These are phyloP conservation scores for Sporisorium iseilematis-ciliati DNA, from an alignment of 1,284 basidiomycete genomes.

Conservation along the genomic window DNA sequence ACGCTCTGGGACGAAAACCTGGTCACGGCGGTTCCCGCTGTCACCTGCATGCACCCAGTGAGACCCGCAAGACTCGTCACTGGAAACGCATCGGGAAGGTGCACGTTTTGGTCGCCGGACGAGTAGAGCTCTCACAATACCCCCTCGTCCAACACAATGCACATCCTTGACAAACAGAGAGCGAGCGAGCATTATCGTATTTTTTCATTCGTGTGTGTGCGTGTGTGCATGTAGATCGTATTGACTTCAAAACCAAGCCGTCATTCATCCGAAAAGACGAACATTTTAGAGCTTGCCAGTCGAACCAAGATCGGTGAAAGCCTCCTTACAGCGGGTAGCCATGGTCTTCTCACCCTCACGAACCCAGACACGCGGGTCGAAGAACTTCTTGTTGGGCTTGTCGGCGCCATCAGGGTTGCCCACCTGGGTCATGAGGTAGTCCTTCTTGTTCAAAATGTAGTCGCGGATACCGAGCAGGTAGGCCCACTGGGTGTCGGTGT, in stretches of 20 bases:
- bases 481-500: constrained; percentile 86
- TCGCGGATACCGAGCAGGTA: constrained; percentile 84
- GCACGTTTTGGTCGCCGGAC: constrained; percentile 57
- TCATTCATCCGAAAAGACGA: no score
- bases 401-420: constrained; percentile 69
- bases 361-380: constrained; percentile 85
- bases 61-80: constrained; percentile 54
- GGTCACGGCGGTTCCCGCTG: constrained; percentile 67
- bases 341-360: constrained; percentile 99
- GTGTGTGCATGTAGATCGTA: background rate
- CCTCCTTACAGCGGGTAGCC: constrained; percentile 85
- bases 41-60: constrained; percentile 62
- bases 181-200: constrained; percentile 3
- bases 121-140: constrained; percentile 8
- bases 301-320: constrained; percentile 84
- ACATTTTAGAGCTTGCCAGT: constrained; percentile 58
- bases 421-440: constrained; percentile 68
- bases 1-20: constrained; percentile 62
- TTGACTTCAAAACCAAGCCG: background rate
- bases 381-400: constrained; percentile 70
- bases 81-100: constrained; percentile 61
- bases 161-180: background rate
- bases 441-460: constrained; percentile 69
- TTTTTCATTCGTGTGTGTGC: constrained; percentile 4
- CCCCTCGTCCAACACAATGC: background rate